Evolutionary conservation across 192 early-diverging fungal genomes (phyloP).

Genomic region (Allomyces arbusculus): DNA sequence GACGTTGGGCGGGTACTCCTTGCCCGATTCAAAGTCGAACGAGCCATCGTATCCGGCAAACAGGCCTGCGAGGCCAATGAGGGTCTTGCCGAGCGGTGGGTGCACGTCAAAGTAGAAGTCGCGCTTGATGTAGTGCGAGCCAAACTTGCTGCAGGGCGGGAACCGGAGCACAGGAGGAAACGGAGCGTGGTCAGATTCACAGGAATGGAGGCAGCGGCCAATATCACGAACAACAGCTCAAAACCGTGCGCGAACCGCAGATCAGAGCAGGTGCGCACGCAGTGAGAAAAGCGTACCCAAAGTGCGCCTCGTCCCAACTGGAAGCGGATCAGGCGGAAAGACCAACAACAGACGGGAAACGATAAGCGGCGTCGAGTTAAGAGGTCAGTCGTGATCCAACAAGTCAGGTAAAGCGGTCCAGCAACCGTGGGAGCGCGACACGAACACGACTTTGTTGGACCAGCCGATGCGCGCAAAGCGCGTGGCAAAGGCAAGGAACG

Average conservation of each 20-base stretch:
- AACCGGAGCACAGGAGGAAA: not conserved
- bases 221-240: too few relatives aligned
- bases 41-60: constrained; percentile 70
- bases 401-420: too few relatives aligned
- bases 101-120: constrained; percentile 98
- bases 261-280: too few relatives aligned
- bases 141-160: constrained; percentile 45
- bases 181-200: too few relatives aligned
- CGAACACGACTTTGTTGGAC: not conserved
- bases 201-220: too few relatives aligned
- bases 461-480: not conserved
- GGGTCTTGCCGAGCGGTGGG: constrained; percentile 92
- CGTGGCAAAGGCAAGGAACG: not conserved
- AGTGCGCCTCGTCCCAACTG: constrained; percentile 38
- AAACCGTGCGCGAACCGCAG: too few relatives aligned
- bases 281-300: constrained; percentile 18
- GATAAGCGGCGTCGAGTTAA: not conserved
- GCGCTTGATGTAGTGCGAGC: constrained; percentile 71
- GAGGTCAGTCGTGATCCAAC: too few relatives aligned
- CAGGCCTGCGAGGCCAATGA: constrained; percentile 63
- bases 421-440: not conserved
- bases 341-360: not conserved
- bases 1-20: constrained; percentile 53
- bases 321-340: not conserved
- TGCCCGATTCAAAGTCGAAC: constrained; percentile 65